phyloP scores from a whole-genome alignment of 108 stramenopile genomes.

The Conticribra weissflogii region DNA sequence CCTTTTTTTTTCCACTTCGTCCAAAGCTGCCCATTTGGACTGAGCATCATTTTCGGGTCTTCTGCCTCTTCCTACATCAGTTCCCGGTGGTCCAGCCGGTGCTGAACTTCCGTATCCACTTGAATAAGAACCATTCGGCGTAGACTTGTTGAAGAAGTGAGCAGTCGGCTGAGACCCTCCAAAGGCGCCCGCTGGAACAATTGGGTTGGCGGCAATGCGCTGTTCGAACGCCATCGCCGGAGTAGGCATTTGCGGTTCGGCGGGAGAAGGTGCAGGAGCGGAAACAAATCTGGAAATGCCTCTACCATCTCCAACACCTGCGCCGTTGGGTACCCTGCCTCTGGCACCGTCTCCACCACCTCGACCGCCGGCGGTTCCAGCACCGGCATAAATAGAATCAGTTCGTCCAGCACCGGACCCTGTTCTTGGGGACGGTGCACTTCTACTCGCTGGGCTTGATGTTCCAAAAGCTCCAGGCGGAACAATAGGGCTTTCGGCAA shows the following conservation, averaged over 20 bases:
- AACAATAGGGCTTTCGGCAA: constrained; percentile 34
- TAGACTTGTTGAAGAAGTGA: constrained; percentile 31
- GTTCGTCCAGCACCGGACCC: constrained; percentile 10
- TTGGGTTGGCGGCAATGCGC: constrained; percentile 33
- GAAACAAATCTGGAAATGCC: constrained; percentile 10
- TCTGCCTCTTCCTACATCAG: background rate
- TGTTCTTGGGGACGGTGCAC: constrained; percentile 14
- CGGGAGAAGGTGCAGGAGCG: constrained; percentile 3
- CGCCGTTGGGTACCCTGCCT: too few relatives aligned
- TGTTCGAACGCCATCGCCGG: constrained; percentile 36
- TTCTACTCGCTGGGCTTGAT: constrained; percentile 23
- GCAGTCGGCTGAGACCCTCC: constrained; percentile 47
- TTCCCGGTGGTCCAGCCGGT: constrained; percentile 1
- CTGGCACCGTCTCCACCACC: too few relatives aligned
- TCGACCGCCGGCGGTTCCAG: constrained; percentile 34
- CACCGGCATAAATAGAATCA: constrained; percentile 35
- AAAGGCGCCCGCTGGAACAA: constrained; percentile 43
- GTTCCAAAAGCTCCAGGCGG: constrained; percentile 30
- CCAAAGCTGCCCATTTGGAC: constrained; percentile 45
- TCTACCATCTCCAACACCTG: too few relatives aligned
- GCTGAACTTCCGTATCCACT: background rate
- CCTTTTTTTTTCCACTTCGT: constrained; percentile 48
- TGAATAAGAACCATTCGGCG: background rate
- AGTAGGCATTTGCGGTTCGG: constrained; percentile 24
- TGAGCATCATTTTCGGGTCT: constrained; percentile 33